Evolutionary conservation across 768 basidiomycete species (phyloP), one percentile per base, ranked within the genome.

Genomic region (Leucocoprinus birnbaumii): DNA sequence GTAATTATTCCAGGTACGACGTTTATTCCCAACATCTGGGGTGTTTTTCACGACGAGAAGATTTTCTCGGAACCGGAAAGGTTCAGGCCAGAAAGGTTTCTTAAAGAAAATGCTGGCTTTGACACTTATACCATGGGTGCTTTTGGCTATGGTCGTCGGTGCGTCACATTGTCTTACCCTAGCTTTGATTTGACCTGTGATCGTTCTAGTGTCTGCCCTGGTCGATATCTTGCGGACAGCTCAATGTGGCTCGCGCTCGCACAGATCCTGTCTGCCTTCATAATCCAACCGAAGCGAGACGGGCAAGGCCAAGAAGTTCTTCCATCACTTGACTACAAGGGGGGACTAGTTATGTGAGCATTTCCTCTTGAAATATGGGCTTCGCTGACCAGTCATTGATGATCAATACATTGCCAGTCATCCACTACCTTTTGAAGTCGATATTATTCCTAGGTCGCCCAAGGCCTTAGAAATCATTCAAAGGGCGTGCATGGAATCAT

Each of bases 41-140:
- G 69, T 5, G 75, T 79, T 35, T 69, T 76, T 14, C 83, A 81
- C 53, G 79, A 86, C 61, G 73, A 75, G 51, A 64, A 59, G 2
- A 67, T 71, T 38, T 86, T 83, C 65, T 74, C 76, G 6, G 73
- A 84, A 31, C 76, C 85, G 3, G 73, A 73, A 53, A 59, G 61
- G 6, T 85, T 85, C 67, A 71, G 74, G 22, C 84, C 86, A 6
- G 80, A 84, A 57, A 73, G 85, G 37, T 82, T 80, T 68, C 61
- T 86, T 43, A 66, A 51, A 7, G 27, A 61, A 27, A 62, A 48
- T 21, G 47, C 61, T 13, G 49, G 58, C 7, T 31, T 61, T 22
- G 61, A 65, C 18, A 63, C 66, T 38, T 62, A 55, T 18, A 46
- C 47, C 9, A 48, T 51, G 34, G 65, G 64, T 25, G 65, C 61